These are phyloP conservation scores for Fusarium dimerum DNA, from an alignment of 2,329 filamentous ascomycete species.

Conservation along the genomic window DNA sequence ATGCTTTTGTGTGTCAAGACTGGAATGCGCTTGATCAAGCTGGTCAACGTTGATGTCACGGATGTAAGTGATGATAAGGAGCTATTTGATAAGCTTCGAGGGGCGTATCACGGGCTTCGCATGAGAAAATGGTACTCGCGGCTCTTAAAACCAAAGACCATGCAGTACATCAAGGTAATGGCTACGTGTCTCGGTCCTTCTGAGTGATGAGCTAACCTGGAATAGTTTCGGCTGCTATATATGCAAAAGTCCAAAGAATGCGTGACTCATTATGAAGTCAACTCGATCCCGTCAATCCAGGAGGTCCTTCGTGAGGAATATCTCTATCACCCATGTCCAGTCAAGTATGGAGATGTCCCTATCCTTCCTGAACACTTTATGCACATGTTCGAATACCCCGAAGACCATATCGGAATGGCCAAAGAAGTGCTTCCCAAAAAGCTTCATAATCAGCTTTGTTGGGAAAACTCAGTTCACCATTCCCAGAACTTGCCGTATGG, in stretches of 20 bases:
- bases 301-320: constrained; percentile 2
- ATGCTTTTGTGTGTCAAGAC: constrained; percentile 9
- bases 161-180: constrained; percentile 7
- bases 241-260: constrained; percentile 3
- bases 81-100: not conserved
- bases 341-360: not conserved
- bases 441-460: constrained; percentile 1
- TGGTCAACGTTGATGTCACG: constrained; percentile 6
- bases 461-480: not conserved
- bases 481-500: not conserved
- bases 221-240: not conserved
- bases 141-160: constrained; percentile 1
- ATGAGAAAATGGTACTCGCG: not conserved
- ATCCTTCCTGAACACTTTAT: constrained; percentile 2
- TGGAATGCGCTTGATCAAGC: constrained; percentile 3
- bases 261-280: not conserved
- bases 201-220: too few relatives aligned
- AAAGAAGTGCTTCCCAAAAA: constrained; percentile 4
- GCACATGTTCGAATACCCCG: constrained; percentile 3
- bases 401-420: constrained; percentile 1
- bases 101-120: constrained; percentile 1
- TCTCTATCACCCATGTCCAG: constrained; percentile 1
- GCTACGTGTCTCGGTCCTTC: too few relatives aligned
- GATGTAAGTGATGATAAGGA: constrained; percentile 3
- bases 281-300: constrained; percentile 1